Evolutionary conservation across 2,329 filamentous ascomycete genomes (phyloP), one percentile per base, ranked within the genome.

Genomic region (Rhinocladiella mackenziei): DNA sequence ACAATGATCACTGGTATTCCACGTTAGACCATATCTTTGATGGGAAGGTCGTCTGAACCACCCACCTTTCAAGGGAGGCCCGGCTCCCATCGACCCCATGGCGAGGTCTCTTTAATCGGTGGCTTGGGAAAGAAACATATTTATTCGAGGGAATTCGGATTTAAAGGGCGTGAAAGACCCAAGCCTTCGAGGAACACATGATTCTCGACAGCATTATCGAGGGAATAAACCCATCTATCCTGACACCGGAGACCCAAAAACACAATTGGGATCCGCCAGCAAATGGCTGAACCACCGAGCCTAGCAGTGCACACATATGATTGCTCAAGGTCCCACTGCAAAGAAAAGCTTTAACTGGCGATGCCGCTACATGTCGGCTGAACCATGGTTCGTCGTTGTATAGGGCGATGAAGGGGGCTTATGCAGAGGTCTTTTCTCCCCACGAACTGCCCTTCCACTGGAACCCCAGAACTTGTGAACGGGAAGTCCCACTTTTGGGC

Each of bases 1-100:
- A 53, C 50, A 25, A 53, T 45, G 14, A 53, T 53, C 20, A 53
- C 50, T 50, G 36, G 15, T 31, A 10, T 11, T 14, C 14, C 20
- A 7, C 13, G 26, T n/a, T n/a, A n/a, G n/a, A 33, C 6, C 6
- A 17, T 14, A 33, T 7, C 18, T 9, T 33, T 11, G 5, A 9
- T 33, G 4, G 30, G n/a, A 33, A 7, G 5, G 1, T 33, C 14
- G 5, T 7, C 7, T 8, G 6, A 5, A 7, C 4, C 8, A 22
- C 47, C 22, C 36, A 51, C 49, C 49, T 43, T 48, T 51, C 34
- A 51, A 18, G 20, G 45, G 45, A 17, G 37, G 19, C n/a, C 48
- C 49, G 3, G 26, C 25, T 23, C 23, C 45, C 30, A 51, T 31
- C n/a, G 49, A 51, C 5, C 49, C 49, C 49, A 51, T 51, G 3